Base-by-base conservation (phyloP, 306 rosid species). In the Pachyrhizus erosus region DNA sequence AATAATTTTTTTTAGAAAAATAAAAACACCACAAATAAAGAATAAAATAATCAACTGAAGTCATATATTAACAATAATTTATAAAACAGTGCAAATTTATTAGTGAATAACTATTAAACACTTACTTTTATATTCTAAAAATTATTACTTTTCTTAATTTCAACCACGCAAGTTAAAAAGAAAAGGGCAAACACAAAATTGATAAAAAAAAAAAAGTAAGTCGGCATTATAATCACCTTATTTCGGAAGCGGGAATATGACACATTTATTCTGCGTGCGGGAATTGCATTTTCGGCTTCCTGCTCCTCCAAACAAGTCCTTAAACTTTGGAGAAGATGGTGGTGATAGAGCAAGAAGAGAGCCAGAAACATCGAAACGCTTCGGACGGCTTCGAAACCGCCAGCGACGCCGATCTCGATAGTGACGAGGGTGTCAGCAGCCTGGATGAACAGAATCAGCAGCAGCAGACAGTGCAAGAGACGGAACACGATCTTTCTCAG, bases 311-410 rank as follows among this genome's bases (percentile, higher is more conserved):
- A 73, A 79, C n/a, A n/a, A 43, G 42, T 43, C 71, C 37, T 14
- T 24, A 13, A 85, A 77, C 43, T 76, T 77, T 77, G 7, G 42
- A 39, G 71, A 74, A 78, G 49, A 80, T 86, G 89, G 87, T 83
- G 80, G 51, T 69, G 29, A 75, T 69, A 14, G 58, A 58, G 3
- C 76, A 66, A 23, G 67, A 79, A 5, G 87, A 83, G 40, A 74
- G 1, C 0, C 67, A 75, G 1, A n/a, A n/a, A n/a, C 72, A 83
- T 39, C 72, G 18, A 49, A 74, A 51, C 51, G 24, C 72, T 31
- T 81, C 80, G 52, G 87, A 83, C 13, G 89, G 85, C 76, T 83
- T 83, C 21, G 80, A 86, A 86, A 79, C 89, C 20, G 89, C 89
- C 82, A 83, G 87, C 48, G 89, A 83, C 27, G 24, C 79, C 51